These are phyloP conservation scores for Cutaneotrichosporon spelunceum DNA, from an alignment of 1,284 basidiomycete species.

Conservation along the genomic window DNA sequence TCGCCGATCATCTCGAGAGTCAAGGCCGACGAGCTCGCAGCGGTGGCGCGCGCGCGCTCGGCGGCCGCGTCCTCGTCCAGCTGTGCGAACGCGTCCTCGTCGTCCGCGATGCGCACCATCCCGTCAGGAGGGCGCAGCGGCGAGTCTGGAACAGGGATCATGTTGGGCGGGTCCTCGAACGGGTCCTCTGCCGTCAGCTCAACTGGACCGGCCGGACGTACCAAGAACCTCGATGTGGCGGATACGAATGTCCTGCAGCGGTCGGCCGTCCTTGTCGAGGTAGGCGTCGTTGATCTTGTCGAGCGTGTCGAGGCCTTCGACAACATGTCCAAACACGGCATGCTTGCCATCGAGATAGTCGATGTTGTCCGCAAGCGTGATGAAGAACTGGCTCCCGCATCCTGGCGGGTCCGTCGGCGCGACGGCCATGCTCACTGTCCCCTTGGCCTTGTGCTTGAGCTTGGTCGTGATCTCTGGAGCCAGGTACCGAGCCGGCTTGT, in stretches of 20 bases:
- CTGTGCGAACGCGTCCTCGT: conserved; percentile 69
- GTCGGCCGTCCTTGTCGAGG: conserved; percentile 80
- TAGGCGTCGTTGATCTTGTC: conserved; percentile 91
- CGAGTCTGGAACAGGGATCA: conserved; percentile 63
- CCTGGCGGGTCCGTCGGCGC: conserved; percentile 69
- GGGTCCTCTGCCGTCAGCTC: conserved; percentile 70
- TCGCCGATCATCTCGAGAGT: conserved; percentile 99
- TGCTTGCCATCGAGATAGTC: conserved; percentile 96
- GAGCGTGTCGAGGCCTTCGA: conserved; percentile 88
- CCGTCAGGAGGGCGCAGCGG: conserved; percentile 78
- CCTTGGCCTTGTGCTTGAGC: conserved; percentile 79
- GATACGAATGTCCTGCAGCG: conserved; percentile 89
- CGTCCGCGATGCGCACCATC: conserved; percentile 74
- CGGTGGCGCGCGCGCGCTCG: conserved; percentile 69
- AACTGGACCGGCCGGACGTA: conserved; percentile 49
- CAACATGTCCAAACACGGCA: conserved; percentile 89
- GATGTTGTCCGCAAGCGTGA: conserved; percentile 84
- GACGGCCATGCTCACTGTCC: conserved; percentile 94
- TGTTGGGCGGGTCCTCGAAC: conserved; percentile 77
- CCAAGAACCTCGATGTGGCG: conserved; percentile 88
- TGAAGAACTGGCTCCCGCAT: conserved; percentile 93
- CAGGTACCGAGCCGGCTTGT: conserved; percentile 68
- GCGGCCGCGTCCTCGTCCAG: conserved; percentile 77
- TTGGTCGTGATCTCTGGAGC: conserved; percentile 70
- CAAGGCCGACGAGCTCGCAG: conserved; percentile 85